These are phyloP conservation scores for Fusarium buxicola DNA, from an alignment of 2,329 filamentous ascomycete species.

Conservation along the genomic window DNA sequence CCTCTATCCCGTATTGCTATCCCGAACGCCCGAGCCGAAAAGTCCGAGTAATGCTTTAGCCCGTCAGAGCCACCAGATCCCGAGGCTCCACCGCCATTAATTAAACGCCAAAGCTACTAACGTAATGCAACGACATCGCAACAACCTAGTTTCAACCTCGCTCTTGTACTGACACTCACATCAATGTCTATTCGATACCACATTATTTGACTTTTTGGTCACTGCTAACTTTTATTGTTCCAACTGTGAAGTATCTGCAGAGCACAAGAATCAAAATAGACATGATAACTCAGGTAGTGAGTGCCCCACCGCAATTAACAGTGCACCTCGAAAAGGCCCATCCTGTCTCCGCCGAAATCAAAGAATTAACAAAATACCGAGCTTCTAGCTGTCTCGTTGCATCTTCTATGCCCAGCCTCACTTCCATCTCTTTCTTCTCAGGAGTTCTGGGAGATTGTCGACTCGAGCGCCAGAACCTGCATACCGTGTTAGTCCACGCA, in stretches of 20 bases:
- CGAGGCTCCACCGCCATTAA: conserved; percentile 3
- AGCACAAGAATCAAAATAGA: conserved; percentile 10
- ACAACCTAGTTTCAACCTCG: neutral
- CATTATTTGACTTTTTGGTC: neutral
- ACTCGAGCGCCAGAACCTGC: conserved; percentile 65
- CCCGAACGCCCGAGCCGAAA: conserved; percentile 43
- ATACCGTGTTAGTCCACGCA: conserved; percentile 6
- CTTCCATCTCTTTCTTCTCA: conserved; percentile 3
- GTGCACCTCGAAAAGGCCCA: conserved; percentile 1
- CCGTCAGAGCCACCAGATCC: neutral
- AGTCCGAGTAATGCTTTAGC: conserved; percentile 26
- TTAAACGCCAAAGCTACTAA: no score
- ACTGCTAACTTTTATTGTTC: conserved; percentile 27
- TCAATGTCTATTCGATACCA: neutral
- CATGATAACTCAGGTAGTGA: neutral
- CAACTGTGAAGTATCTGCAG: conserved; percentile 11
- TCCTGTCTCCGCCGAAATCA: conserved; percentile 4
- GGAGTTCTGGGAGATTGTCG: conserved; percentile 39
- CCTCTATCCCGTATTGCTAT: conserved; percentile 2
- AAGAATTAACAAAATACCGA: neutral
- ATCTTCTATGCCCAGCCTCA: neutral
- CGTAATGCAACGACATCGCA: neutral
- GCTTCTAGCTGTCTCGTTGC: neutral
- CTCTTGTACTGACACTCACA: neutral
- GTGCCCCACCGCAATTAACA: conserved; percentile 7